phyloP scores from a whole-genome alignment of 2,329 filamentous ascomycete genomes.

The Pseudopithomyces maydicus region DNA sequence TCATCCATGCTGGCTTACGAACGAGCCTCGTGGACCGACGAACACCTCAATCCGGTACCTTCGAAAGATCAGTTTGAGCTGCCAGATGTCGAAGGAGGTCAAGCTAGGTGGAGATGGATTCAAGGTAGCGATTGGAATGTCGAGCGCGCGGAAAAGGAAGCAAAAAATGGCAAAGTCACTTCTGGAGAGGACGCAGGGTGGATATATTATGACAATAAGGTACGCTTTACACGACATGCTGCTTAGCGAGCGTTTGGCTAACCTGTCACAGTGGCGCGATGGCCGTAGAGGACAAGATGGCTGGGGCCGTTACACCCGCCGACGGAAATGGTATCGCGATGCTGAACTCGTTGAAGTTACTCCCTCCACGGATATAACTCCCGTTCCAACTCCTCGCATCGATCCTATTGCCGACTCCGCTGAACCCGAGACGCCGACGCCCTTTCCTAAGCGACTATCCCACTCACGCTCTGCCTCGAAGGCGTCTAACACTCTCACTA shows the following conservation, averaged over 20 bases:
- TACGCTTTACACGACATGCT: constrained; percentile 44
- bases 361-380: constrained; percentile 51
- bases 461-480: constrained; percentile 4
- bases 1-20: constrained; percentile 90
- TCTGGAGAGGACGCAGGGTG: constrained; percentile 69
- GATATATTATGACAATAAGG: constrained; percentile 99
- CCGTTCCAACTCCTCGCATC: constrained; percentile 48
- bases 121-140: constrained; percentile 85
- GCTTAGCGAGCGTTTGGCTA: constrained; percentile 10
- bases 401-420: constrained; percentile 33
- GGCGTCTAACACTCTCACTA: neutral
- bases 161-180: constrained; percentile 42
- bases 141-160: constrained; percentile 65
- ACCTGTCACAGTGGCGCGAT: constrained; percentile 74
- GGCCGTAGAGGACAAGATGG: constrained; percentile 84
- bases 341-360: constrained; percentile 86
- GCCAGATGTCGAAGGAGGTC: constrained; percentile 68
- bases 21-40: constrained; percentile 90
- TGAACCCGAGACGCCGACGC: constrained; percentile 19
- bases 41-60: constrained; percentile 83
- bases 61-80: constrained; percentile 74
- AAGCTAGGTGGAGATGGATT: constrained; percentile 79
- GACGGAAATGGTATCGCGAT: constrained; percentile 95
- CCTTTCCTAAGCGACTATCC: neutral
- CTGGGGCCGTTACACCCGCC: constrained; percentile 92